Conservation (phyloP, 2,329 filamentous ascomycete genomes). For the Pyricularia pennisetigena region DNA sequence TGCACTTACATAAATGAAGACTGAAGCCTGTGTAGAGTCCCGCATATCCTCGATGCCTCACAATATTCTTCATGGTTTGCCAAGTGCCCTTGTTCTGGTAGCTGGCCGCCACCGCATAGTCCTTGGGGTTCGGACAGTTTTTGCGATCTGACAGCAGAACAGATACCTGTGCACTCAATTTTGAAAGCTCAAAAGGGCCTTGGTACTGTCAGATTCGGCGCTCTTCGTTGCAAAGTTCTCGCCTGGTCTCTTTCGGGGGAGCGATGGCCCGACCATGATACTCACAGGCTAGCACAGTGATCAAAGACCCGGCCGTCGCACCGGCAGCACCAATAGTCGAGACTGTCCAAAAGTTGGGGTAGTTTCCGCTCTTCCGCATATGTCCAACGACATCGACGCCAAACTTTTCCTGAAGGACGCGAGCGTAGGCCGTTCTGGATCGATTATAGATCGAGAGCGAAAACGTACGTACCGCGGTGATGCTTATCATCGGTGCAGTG, state of each 20-base stretch:
- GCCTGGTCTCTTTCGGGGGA: not conserved
- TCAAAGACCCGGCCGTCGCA: slow-evolving; percentile 68
- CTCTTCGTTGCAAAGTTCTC: not conserved
- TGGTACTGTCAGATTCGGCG: slow-evolving; percentile 3
- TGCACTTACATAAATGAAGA: slow-evolving; percentile 60
- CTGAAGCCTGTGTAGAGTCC: slow-evolving; percentile 76
- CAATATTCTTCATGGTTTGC: slow-evolving; percentile 65
- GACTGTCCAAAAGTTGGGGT: slow-evolving; percentile 64
- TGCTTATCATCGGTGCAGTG: slow-evolving; percentile 61
- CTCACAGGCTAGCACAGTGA: slow-evolving; percentile 69
- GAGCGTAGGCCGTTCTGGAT: slow-evolving; percentile 64
- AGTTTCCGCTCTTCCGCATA: slow-evolving; percentile 59
- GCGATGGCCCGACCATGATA: slow-evolving; percentile 8
- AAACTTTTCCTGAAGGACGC: slow-evolving; percentile 58
- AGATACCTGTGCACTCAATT: slow-evolving; percentile 77
- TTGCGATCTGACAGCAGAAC: slow-evolving; percentile 59
- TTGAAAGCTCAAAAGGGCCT: slow-evolving; percentile 84
- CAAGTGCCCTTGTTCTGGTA: slow-evolving; percentile 72
- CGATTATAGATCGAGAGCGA: slow-evolving; percentile 53
- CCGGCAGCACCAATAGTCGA: slow-evolving; percentile 70
- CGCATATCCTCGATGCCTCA: slow-evolving; percentile 60
- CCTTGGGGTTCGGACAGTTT: slow-evolving; percentile 33
- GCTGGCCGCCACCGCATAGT: slow-evolving; percentile 52
- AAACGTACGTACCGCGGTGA: slow-evolving; percentile 27
- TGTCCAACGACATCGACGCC: slow-evolving; percentile 62